Evolutionary conservation across 78 protist genomes (phyloP).

Genomic region (Neovahlkampfia damariscottae): DNA sequence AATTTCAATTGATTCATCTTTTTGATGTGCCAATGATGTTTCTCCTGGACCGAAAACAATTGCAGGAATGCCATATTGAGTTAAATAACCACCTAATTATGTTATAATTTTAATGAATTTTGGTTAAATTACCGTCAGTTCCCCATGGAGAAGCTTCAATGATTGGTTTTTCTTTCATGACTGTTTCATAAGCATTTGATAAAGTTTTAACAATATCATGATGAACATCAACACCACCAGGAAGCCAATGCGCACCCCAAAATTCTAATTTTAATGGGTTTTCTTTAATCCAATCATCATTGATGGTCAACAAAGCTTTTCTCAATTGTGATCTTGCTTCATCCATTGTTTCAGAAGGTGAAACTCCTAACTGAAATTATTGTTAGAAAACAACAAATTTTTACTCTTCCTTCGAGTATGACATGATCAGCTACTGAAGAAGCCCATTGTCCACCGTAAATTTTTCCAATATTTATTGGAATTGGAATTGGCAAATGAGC

Average conservation of each 20-base stretch:
- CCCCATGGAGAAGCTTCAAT: constrained; percentile 4
- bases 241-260: constrained; percentile 1
- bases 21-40: background rate
- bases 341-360: background rate
- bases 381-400: background rate
- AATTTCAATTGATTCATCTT: background rate
- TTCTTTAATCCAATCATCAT: background rate
- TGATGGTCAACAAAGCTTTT: background rate
- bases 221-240: background rate
- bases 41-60: constrained; percentile 10
- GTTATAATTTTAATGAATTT: no score
- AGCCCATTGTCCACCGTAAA: constrained; percentile 9
- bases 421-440: background rate
- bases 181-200: background rate
- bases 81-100: constrained; percentile 1
- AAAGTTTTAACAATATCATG: background rate
- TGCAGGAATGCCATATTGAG: constrained; percentile 3
- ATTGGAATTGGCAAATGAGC: background rate
- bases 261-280: background rate
- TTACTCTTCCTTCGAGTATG: background rate
- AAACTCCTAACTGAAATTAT: no score
- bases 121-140: no score
- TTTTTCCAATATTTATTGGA: background rate
- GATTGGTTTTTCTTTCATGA: background rate
- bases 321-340: background rate